Conservation (phyloP, 352 stramenopile species). For the Pythium oligandrum region DNA sequence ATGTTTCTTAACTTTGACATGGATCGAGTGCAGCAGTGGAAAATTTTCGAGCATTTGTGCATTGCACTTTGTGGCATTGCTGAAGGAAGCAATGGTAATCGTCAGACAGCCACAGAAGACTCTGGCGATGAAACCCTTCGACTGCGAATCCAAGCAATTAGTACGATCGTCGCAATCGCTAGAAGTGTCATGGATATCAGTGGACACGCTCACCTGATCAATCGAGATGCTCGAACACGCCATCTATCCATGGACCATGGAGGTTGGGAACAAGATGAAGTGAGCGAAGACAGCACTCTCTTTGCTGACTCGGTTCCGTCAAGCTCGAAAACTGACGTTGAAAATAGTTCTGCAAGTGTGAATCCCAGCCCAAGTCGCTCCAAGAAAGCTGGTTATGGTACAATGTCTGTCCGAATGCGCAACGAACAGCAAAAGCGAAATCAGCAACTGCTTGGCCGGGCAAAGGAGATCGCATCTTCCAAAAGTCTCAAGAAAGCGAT, state of each 20-base stretch:
- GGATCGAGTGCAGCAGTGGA: conserved; percentile 84
- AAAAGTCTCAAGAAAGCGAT: conserved; percentile 88
- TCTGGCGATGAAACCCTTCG: conserved; percentile 35
- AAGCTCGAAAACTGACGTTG: neutral
- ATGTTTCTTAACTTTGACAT: conserved; percentile 88
- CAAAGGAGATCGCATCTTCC: conserved; percentile 70
- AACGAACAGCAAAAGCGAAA: conserved; percentile 83
- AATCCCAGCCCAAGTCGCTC: conserved; percentile 5
- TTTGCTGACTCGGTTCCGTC: neutral
- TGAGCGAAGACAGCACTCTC: conserved; percentile 11
- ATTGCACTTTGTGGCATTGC: conserved; percentile 68
- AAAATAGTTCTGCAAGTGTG: neutral
- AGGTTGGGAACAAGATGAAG: conserved; percentile 81
- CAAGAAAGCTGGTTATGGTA: conserved; percentile 33
- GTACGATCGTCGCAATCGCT: conserved; percentile 66
- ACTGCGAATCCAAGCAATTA: conserved; percentile 65
- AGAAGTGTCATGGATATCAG: conserved; percentile 86
- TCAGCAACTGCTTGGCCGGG: conserved; percentile 72
- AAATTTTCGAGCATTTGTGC: conserved; percentile 85
- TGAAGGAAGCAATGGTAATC: conserved; percentile 34
- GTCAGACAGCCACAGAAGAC: conserved; percentile 21
- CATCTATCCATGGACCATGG: conserved; percentile 81
- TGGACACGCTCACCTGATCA: conserved; percentile 83
- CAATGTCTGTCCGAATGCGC: conserved; percentile 66
- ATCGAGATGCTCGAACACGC: conserved; percentile 63